phyloP scores from a whole-genome alignment of 352 stramenopile species.

The Phytopythium sindhum region DNA sequence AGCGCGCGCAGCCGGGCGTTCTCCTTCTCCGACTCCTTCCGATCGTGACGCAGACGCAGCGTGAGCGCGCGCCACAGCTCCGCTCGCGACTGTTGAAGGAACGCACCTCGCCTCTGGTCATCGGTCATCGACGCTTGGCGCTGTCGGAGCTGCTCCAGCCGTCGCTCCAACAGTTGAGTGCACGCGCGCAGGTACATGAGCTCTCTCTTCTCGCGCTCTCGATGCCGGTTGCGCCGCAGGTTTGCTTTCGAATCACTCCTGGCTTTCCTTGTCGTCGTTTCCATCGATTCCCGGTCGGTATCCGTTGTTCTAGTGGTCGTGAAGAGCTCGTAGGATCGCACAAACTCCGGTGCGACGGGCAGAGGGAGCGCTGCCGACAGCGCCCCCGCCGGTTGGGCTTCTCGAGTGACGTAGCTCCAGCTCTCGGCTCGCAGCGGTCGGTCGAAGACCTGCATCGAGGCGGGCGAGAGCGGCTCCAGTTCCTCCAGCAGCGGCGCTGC shows the following conservation, averaged over 20 bases:
- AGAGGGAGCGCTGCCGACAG: no score
- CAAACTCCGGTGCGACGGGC: neutral
- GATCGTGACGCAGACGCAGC: neutral
- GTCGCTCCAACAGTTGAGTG: neutral
- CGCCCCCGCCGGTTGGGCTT: neutral
- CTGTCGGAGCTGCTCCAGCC: neutral
- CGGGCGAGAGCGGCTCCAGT: neutral
- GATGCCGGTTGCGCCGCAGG: neutral
- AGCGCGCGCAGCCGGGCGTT: neutral
- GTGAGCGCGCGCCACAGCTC: neutral
- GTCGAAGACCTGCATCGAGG: neutral
- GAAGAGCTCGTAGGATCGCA: neutral
- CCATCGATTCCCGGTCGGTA: neutral
- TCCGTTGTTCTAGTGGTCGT: neutral
- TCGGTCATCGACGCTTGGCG: neutral
- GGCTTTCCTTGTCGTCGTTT: neutral
- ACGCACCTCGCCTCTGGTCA: neutral
- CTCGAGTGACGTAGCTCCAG: neutral
- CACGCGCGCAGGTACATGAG: conserved; percentile 6
- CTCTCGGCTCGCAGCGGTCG: neutral
- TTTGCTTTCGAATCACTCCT: neutral
- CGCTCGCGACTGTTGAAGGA: neutral
- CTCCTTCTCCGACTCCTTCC: neutral
- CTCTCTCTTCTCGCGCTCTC: conserved; percentile 4
- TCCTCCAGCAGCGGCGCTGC: neutral